Base-by-base conservation (phyloP, 257 asterid species). In the Capsicum baccatum region DNA sequence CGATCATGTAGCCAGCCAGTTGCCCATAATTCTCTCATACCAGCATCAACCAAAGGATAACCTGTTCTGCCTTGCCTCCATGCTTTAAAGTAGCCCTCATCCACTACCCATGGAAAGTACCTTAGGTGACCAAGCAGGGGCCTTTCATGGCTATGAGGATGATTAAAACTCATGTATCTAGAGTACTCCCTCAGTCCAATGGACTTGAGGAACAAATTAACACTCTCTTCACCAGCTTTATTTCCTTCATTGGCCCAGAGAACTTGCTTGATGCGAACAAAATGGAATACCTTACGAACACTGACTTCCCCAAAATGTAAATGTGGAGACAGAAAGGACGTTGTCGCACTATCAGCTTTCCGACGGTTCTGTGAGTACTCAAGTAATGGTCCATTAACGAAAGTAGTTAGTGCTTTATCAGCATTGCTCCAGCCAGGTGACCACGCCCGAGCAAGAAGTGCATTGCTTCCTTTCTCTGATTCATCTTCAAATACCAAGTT, bases 61-160 rank as follows among this genome's bases (percentile, higher is more conserved):
- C 99, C 99, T 3, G 99, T 96, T 86, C 98, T 88, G 52, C 98
- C 99, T 85, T 94, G 99, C 81, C 98, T 86, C 99, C 98, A 94
- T 48, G 94, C 95, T 91, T 96, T 94, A 87, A 96, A 96, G 85
- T 93, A 92, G 26, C 89, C 86, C 91, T 94, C 98, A 39, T 94
- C 97, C 83, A 96, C 89, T 58, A 93, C 94, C 99, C 98, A 96
- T 5, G 98, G 99, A 79, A 96, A 94, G 87, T 85, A 88, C 89
- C 85, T 94, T 50, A 94, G 89, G 79, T 94, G 97, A 26, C 96
- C 97, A 13, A 96, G 94, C 48, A 96, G 90, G 4, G 99, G 98
- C 86, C 95, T 91, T 87, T 94, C 98, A 26, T 94, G 98, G 92
- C 98, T 96, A 67, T 91, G 83, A n/a, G 99, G 99, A 88, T 96